Conservation (phyloP, 2,329 filamentous ascomycete species). For the Diaporthe nobilis region DNA sequence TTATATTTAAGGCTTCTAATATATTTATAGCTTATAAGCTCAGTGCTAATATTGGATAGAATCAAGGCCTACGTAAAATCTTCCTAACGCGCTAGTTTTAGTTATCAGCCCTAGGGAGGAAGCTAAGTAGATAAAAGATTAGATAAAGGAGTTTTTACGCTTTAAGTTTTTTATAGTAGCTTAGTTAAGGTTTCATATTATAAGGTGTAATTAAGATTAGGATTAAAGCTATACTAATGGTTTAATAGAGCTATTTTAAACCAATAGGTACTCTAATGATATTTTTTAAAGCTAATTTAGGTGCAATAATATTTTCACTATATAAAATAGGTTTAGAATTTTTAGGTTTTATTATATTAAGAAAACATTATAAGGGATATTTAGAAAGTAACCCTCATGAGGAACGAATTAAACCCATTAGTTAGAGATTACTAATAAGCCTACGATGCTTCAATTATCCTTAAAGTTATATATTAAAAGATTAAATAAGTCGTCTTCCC, state of each 20-base stretch:
- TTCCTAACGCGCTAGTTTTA: background rate
- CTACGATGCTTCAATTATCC: background rate
- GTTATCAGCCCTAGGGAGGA: background rate
- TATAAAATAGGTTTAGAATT: background rate
- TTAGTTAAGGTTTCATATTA: background rate
- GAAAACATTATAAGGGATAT: background rate
- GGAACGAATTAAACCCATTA: background rate
- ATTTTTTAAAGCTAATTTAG: background rate
- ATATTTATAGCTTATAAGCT: background rate
- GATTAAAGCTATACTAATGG: background rate
- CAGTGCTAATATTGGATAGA: background rate
- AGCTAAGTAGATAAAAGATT: background rate
- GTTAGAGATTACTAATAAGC: background rate
- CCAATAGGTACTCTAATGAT: background rate
- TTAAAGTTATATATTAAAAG: background rate
- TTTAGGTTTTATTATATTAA: background rate
- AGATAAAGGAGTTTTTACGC: too few species aligned
- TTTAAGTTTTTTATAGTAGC: background rate
- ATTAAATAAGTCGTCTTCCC: background rate
- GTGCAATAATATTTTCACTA: background rate
- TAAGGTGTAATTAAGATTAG: background rate
- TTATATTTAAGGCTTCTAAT: background rate
- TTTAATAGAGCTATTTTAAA: background rate
- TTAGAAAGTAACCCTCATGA: background rate
- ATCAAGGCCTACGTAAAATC: background rate